These are phyloP conservation scores for Xylaria cubensis DNA, from an alignment of 495 filamentous ascomycete genomes.

Conservation along the genomic window DNA sequence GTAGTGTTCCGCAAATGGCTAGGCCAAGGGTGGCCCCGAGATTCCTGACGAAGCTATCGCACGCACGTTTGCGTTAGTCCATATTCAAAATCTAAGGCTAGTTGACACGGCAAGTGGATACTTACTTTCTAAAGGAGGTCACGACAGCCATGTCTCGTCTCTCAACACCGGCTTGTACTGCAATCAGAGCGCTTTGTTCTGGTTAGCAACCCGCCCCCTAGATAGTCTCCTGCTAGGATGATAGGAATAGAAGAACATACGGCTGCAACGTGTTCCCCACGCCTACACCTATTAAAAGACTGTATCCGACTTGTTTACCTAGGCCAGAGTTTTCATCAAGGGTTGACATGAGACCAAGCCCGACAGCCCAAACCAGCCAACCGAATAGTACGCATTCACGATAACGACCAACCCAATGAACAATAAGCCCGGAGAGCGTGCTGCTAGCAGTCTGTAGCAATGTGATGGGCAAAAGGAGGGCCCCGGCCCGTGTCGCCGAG, in stretches of 20 bases:
- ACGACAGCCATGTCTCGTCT: constrained; percentile 62
- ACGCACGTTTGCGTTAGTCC: not conserved
- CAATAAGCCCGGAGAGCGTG: not conserved
- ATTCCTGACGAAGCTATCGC: not conserved
- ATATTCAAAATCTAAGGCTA: not conserved
- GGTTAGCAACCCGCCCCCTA: not conserved
- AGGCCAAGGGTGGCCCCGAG: not conserved
- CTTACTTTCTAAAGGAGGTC: constrained; percentile 61
- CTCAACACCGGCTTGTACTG: constrained; percentile 59
- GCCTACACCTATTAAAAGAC: constrained; percentile 57
- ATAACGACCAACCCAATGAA: not conserved
- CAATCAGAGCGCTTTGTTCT: constrained; percentile 49
- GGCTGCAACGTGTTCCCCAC: constrained; percentile 63
- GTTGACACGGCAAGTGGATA: not conserved
- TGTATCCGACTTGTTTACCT: constrained; percentile 62
- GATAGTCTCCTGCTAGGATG: not conserved
- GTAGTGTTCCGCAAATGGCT: not conserved
- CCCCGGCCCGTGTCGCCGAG: constrained; percentile 56
- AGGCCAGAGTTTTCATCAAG: constrained; percentile 47
- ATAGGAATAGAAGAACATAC: constrained; percentile 33
- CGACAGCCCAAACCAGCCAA: not conserved
- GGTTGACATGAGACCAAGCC: not conserved
- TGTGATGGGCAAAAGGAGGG: constrained; percentile 29
- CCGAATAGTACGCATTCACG: not conserved
- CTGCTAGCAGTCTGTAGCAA: not conserved